Base-by-base conservation (phyloP, 805 yeast genomes). In the Metschnikowia gelsemii region DNA sequence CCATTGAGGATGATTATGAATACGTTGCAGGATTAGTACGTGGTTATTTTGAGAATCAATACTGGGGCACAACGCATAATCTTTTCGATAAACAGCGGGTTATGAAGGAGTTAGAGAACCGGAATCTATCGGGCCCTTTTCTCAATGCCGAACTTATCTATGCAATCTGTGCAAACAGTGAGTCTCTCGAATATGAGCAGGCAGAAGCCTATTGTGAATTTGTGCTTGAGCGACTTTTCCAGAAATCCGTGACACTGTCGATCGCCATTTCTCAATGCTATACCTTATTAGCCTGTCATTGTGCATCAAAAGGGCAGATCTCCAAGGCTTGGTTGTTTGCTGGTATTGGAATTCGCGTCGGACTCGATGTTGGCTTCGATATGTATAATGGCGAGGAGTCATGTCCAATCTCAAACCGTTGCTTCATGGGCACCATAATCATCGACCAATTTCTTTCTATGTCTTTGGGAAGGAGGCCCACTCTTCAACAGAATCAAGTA, bases 281-380 rank as follows among this genome's bases (percentile, higher is more conserved):
- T 32, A 43, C 51, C 4, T 39, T 47, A 8, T 24, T 51, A 20
- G 50, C 49, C 17, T 27, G 43, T 16, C 55, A 47, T 32, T 48
- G 50, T 14, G 17, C 46, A 8, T 42, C 50, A 17, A 47, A 42
- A 26, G 55, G 55, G 9, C 52, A 51, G 30, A 40, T 42, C 13
- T 42, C 46, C 12, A 50, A 48, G 18, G 52, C 52, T 4, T 51
- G 55, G 55, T 23, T 47, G 16, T 37, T 50, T 12, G 36, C 46
- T 8, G 54, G 52, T 3, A 38, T 51, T 9, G 55, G 47, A 3
- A 37, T 49, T 21, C 45, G 52, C 6, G 41, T 46, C 4, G 55
- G 52, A 12, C 36, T 31, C 8, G 54, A 51, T 13, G 38, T 51
- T 9, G 55, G 55, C 16, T 50, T 47, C 20, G 52, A 51, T 26